Percentiles rank a stretch among this genome's conserved stretches.
phyloP scores from a whole-genome alignment of 2,329 filamentous ascomycete genomes.

The Pseudopyricularia cyperi region DNA sequence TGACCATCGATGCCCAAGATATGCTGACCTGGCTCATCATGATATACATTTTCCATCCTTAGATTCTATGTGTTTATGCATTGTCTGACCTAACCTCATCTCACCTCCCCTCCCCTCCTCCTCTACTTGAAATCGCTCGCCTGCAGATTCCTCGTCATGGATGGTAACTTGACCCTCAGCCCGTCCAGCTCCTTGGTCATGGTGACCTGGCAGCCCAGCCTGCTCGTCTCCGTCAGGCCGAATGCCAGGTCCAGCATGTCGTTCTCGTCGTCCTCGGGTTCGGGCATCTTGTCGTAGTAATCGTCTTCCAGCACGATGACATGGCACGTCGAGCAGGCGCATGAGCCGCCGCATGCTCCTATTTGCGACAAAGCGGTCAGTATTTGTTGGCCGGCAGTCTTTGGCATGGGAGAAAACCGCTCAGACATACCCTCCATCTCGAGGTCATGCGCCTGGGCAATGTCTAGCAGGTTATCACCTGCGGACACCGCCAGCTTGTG shows the following conservation, averaged over 20 bases:
- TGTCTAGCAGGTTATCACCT: conserved; percentile 88
- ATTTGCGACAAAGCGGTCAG: background rate
- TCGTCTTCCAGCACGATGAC: conserved; percentile 67
- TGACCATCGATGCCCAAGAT: background rate
- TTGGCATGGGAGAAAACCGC: background rate
- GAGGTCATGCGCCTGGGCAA: conserved; percentile 85
- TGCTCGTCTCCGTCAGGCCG: conserved; percentile 71
- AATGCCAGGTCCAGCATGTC: conserved; percentile 89
- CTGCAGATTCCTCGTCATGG: conserved; percentile 93
- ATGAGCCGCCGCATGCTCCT: conserved; percentile 76
- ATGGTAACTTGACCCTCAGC: conserved; percentile 69
- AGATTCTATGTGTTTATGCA: background rate
- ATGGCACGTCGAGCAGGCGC: conserved; percentile 87
- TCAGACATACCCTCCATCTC: conserved; percentile 72
- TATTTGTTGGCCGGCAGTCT: background rate
- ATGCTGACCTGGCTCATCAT: background rate
- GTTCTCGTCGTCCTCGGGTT: conserved; percentile 70
- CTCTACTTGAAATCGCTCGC: conserved; percentile 67
- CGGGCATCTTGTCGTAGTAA: conserved; percentile 65
- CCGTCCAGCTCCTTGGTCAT: conserved; percentile 90
- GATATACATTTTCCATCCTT: background rate
- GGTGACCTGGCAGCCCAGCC: conserved; percentile 78
- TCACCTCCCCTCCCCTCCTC: background rate
- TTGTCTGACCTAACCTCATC: too few relatives aligned
- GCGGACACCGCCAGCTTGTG: conserved; percentile 68